Conservation (phyloP, 768 basidiomycete genomes). For the Calocera cornea region DNA sequence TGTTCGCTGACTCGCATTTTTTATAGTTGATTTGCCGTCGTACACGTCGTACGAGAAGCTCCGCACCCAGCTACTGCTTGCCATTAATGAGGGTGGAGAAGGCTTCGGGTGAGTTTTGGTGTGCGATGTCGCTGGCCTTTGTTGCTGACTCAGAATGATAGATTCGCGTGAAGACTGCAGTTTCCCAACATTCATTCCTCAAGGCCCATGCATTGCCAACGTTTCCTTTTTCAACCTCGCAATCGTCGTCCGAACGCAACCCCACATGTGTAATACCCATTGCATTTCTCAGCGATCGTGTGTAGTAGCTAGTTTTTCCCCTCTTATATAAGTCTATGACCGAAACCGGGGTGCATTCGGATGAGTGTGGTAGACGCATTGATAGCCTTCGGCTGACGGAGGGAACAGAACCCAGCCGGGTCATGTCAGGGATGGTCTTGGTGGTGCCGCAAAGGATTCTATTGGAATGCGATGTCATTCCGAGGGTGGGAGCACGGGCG, state of each 20-base stretch:
- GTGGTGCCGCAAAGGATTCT: too few relatives aligned
- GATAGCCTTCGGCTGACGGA: too few relatives aligned
- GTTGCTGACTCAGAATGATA: neutral
- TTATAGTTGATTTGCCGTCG: slow-evolving; percentile 73
- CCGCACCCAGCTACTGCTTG: slow-evolving; percentile 73
- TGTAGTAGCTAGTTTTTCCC: neutral
- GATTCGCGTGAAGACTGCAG: neutral
- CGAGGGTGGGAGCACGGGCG: neutral
- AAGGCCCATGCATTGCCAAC: neutral
- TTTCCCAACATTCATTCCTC: neutral
- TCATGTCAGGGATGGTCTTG: neutral
- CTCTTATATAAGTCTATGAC: neutral
- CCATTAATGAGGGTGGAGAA: slow-evolving; percentile 92
- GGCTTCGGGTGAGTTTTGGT: slow-evolving; percentile 72
- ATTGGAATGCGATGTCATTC: neutral
- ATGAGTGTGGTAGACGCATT: too few relatives aligned
- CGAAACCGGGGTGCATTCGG: neutral
- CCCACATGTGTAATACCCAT: slow-evolving; percentile 3
- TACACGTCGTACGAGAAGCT: slow-evolving; percentile 96
- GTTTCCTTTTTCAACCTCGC: neutral
- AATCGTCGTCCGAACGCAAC: neutral
- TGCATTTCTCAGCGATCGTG: neutral
- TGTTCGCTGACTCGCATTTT: slow-evolving; percentile 24
- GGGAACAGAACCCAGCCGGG: neutral
- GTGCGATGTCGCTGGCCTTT: neutral